Conservation (phyloP, 305 asterid species). For the Striga hermonthica region DNA sequence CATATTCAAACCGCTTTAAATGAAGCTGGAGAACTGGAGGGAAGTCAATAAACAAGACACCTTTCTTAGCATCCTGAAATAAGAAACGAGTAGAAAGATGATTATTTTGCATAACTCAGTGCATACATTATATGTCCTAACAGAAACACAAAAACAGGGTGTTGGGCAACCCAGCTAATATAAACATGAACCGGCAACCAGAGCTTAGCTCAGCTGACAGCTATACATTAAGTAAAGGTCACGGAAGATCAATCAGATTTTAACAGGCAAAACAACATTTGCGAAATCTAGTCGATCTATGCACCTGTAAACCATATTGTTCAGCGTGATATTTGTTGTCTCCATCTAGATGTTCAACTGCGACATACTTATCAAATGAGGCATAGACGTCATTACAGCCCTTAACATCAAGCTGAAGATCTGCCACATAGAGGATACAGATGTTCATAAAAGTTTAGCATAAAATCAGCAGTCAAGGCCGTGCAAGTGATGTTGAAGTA, state of each 20-base stretch:
- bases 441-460: slow-evolving; percentile 26
- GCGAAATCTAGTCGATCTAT: slow-evolving; percentile 22
- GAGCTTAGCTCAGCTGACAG: slow-evolving; percentile 17
- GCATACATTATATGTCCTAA: neutral
- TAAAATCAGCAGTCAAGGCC: slow-evolving; percentile 23
- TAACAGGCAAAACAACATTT: slow-evolving; percentile 20
- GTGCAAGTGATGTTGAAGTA: slow-evolving; percentile 29
- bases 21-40: slow-evolving; percentile 69
- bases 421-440: slow-evolving; percentile 36
- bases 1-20: slow-evolving; percentile 63
- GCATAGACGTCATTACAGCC: slow-evolving; percentile 63
- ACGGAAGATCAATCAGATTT: slow-evolving; percentile 5
- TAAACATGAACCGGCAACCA: slow-evolving; percentile 22
- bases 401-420: slow-evolving; percentile 70
- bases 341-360: slow-evolving; percentile 53
- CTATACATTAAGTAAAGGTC: slow-evolving; percentile 9
- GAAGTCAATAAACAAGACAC: slow-evolving; percentile 53
- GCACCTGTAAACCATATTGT: slow-evolving; percentile 61
- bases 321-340: slow-evolving; percentile 60
- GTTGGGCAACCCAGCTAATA: neutral
- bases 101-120: slow-evolving; percentile 16
- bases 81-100: slow-evolving; percentile 26
- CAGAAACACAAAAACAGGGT: slow-evolving; percentile 12
- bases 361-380: slow-evolving; percentile 59
- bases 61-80: slow-evolving; percentile 67